These are phyloP conservation scores for Teunomyces panamensis DNA, from an alignment of 805 yeast species.

Conservation along the genomic window DNA sequence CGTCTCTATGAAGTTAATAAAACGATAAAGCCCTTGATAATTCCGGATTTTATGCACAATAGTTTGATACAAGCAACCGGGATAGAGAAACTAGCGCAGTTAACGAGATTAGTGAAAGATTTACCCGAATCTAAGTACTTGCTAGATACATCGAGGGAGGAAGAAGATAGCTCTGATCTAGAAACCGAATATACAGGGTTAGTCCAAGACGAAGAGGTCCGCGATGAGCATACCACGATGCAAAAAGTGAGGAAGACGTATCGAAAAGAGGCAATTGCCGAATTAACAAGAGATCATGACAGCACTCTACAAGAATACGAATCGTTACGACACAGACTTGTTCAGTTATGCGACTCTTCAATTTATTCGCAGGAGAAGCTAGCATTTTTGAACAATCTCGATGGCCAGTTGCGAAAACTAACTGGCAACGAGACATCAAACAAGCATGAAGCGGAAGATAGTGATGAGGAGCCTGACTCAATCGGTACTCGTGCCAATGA, in stretches of 20 bases:
- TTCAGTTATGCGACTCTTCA: constrained; percentile 16
- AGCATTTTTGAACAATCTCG: constrained; percentile 20
- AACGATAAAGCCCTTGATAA: constrained; percentile 25
- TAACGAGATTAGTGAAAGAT: constrained; percentile 23
- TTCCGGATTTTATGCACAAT: constrained; percentile 18
- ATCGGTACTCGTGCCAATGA: background rate
- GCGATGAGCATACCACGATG: background rate
- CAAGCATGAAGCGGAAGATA: constrained; percentile 12
- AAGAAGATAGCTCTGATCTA: background rate
- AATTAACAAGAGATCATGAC: background rate
- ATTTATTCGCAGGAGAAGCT: constrained; percentile 29
- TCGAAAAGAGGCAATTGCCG: background rate
- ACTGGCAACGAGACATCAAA: background rate
- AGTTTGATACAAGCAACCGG: constrained; percentile 10
- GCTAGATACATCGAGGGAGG: constrained; percentile 11
- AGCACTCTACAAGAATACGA: constrained; percentile 18
- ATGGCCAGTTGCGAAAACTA: constrained; percentile 6
- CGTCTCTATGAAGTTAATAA: constrained; percentile 18
- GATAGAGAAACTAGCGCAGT: constrained; percentile 14
- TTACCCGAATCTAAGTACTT: constrained; percentile 36
- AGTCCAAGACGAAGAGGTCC: background rate
- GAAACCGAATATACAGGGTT: constrained; percentile 6
- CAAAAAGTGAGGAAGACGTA: background rate
- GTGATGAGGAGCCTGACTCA: constrained; percentile 18
- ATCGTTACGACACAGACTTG: constrained; percentile 13